Conservation (phyloP, 176 grass and related monocot genomes). For the Areca catechu region DNA sequence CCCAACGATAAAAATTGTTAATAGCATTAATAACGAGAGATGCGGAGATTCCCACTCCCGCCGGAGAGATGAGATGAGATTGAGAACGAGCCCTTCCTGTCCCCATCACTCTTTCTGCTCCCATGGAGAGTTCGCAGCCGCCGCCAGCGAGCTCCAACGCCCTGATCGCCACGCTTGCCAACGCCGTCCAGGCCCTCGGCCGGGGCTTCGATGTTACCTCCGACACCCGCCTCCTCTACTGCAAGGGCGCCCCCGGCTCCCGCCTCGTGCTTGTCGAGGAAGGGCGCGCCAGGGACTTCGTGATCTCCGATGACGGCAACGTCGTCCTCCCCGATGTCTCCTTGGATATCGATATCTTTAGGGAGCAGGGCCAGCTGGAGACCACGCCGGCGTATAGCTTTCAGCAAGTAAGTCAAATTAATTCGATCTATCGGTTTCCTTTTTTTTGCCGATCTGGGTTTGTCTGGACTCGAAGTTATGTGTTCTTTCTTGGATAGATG, state of each 20-base stretch:
- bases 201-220: conserved; percentile 22
- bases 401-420: conserved; percentile 36
- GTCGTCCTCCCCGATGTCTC: conserved; percentile 43
- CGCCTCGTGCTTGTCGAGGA: conserved; percentile 22
- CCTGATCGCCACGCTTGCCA: conserved; percentile 16
- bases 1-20: too few relatives aligned
- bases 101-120: too few relatives aligned
- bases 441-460: too few relatives aligned
- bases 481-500: too few relatives aligned
- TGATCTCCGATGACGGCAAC: conserved; percentile 9
- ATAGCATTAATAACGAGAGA: too few relatives aligned
- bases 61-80: too few relatives aligned
- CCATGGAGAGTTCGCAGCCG: too few relatives aligned
- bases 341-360: conserved; percentile 40
- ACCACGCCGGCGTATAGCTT: conserved; percentile 56
- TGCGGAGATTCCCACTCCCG: too few relatives aligned
- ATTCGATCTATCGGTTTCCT: too few relatives aligned
- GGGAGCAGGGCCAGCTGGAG: conserved; percentile 18
- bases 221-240: conserved; percentile 24
- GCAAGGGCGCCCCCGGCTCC: conserved; percentile 20
- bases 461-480: too few relatives aligned
- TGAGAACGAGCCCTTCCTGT: too few relatives aligned
- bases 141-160: too few relatives aligned
- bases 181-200: conserved; percentile 21
- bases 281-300: neutral